A percentile compares a stretch with the other conserved stretches of the same genome.
These are phyloP conservation scores for Ophiosphaerella narmari DNA, from an alignment of 2,329 filamentous ascomycete genomes.

Conservation along the genomic window DNA sequence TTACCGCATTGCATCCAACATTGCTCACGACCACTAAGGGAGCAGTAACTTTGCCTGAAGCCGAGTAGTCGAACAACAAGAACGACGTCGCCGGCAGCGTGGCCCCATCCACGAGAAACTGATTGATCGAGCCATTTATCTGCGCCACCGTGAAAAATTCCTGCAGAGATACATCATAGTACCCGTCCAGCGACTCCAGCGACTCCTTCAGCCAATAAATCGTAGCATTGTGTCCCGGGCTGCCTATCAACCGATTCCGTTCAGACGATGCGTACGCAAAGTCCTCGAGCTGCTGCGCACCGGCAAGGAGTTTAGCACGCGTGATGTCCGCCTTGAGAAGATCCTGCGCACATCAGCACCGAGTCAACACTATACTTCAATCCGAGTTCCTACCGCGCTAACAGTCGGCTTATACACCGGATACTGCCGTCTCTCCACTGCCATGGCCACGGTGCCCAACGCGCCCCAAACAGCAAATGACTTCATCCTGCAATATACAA, in stretches of 20 bases:
- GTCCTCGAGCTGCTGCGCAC: conserved; percentile 40
- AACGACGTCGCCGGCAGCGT: conserved; percentile 7
- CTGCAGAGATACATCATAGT: conserved; percentile 46
- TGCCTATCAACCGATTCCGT: conserved; percentile 46
- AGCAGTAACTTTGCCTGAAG: conserved; percentile 33
- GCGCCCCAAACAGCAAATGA: too few relatives aligned
- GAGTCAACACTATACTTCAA: too few relatives aligned
- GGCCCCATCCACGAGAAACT: conserved; percentile 24
- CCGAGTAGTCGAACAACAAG: conserved; percentile 30
- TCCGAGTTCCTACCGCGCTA: too few relatives aligned
- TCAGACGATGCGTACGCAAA: conserved; percentile 45
- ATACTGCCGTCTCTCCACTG: too few relatives aligned
- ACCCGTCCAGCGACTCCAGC: conserved; percentile 35
- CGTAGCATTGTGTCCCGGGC: conserved; percentile 46
- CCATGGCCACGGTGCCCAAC: too few relatives aligned
- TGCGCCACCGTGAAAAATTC: conserved; percentile 28
- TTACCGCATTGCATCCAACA: conserved; percentile 37
- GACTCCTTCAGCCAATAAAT: conserved; percentile 43
- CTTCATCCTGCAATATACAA: too few relatives aligned
- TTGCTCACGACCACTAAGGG: conserved; percentile 35
- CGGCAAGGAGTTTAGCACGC: conserved; percentile 30
- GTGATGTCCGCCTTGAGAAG: conserved; percentile 36
- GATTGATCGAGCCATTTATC: conserved; percentile 24
- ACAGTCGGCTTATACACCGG: too few relatives aligned
- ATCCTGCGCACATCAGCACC: conserved; percentile 12